A percentile compares a stretch with the other conserved stretches of the same genome.
Conservation (phyloP, 352 stramenopile species). For the Globisporangium spiculum region DNA sequence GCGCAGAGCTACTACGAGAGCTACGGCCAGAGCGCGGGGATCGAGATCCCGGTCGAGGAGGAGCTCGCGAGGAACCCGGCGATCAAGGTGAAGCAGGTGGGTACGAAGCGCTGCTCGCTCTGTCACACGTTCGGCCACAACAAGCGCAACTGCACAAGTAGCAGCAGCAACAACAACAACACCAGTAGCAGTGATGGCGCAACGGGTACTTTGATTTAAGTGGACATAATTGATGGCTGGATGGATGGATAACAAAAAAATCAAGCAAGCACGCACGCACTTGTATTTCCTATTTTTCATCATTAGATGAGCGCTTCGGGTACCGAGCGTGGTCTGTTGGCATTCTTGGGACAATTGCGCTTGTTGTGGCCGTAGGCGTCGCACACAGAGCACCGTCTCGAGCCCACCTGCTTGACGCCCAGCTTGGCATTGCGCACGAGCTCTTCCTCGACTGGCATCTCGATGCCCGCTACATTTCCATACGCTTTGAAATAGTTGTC, state of each 20-base stretch:
- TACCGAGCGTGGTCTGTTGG: too few relatives aligned
- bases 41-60: constrained; percentile 40
- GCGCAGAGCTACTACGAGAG: constrained; percentile 26
- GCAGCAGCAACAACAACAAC: background rate
- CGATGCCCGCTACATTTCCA: constrained; percentile 17
- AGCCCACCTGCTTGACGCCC: constrained; percentile 7
- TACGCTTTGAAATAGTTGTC: constrained; percentile 29
- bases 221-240: too few relatives aligned
- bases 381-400: constrained; percentile 37
- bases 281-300: too few relatives aligned
- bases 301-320: too few relatives aligned
- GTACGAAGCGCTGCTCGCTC: constrained; percentile 32
- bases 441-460: constrained; percentile 44
- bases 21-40: constrained; percentile 24
- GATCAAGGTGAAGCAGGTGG: constrained; percentile 16
- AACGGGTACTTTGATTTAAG: too few relatives aligned
- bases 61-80: constrained; percentile 35
- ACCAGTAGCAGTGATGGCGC: background rate
- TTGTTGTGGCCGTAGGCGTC: constrained; percentile 43
- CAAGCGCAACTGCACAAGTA: constrained; percentile 35
- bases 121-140: constrained; percentile 41
- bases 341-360: constrained; percentile 27
- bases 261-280: too few relatives aligned
- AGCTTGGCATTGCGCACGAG: constrained; percentile 28
- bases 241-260: too few relatives aligned